These are phyloP conservation scores for Coemansia sp. DNA, from an alignment of 192 early-diverging fungal genomes.

Conservation along the genomic window DNA sequence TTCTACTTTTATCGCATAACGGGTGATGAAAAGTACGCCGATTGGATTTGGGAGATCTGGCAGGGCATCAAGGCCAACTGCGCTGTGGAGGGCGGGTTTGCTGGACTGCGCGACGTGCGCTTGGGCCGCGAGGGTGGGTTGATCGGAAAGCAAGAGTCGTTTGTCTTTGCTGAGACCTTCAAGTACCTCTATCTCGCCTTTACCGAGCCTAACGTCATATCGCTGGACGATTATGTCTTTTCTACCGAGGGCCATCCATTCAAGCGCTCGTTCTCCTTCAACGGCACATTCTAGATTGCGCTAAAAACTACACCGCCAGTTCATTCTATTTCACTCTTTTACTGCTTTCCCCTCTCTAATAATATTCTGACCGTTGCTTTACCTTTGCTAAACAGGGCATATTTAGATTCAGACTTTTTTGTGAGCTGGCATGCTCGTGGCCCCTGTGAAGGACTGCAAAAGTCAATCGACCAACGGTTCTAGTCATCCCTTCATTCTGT, in stretches of 20 bases:
- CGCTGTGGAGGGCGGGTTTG: slow-evolving; percentile 64
- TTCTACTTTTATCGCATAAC: slow-evolving; percentile 86
- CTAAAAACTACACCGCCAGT: background rate
- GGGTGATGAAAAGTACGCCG: slow-evolving; percentile 78
- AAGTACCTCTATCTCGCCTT: slow-evolving; percentile 95
- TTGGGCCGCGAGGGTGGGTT: slow-evolving; percentile 33
- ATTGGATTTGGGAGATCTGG: slow-evolving; percentile 85
- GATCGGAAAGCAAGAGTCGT: slow-evolving; percentile 60
- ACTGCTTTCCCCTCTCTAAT: background rate
- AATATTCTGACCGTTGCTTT: background rate
- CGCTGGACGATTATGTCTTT: slow-evolving; percentile 85
- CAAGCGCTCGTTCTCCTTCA: slow-evolving; percentile 38
- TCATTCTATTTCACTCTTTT: background rate
- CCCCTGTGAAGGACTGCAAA: background rate
- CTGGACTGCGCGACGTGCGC: slow-evolving; percentile 54
- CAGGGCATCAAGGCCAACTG: slow-evolving; percentile 81
- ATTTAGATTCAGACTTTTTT: background rate
- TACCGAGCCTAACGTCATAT: slow-evolving; percentile 61
- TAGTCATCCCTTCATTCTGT: background rate
- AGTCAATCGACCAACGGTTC: background rate
- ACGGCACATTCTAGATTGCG: slow-evolving; percentile 39
- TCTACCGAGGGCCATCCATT: slow-evolving; percentile 96
- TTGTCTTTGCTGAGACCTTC: slow-evolving; percentile 93
- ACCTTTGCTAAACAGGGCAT: background rate
- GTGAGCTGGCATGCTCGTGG: background rate